Evolutionary conservation across 2,329 filamentous ascomycete genomes (phyloP).

Genomic region (Aureobasidium lini): DNA sequence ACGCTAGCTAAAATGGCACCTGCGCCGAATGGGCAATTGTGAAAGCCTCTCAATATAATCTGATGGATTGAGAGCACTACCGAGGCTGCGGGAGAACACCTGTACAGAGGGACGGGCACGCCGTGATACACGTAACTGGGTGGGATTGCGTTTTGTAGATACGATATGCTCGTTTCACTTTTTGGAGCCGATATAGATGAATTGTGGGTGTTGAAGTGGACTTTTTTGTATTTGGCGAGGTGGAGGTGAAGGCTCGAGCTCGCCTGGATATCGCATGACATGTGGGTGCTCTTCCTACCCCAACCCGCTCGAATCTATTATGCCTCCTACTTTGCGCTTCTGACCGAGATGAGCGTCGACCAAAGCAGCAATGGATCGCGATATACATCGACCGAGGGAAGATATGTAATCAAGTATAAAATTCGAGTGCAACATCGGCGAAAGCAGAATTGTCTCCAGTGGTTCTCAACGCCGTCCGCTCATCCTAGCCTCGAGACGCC

Average conservation of each 20-base stretch:
- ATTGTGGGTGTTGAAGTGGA: background rate
- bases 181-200: background rate
- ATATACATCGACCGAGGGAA: background rate
- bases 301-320: slow-evolving; percentile 6
- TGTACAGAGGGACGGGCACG: background rate
- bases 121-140: background rate
- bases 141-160: background rate
- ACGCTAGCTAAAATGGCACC: slow-evolving; percentile 8
- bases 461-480: background rate
- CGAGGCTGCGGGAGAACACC: background rate
- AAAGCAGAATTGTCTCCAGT: background rate
- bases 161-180: slow-evolving; percentile 1
- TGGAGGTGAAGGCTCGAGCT: slow-evolving; percentile 6
- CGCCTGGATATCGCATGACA: slow-evolving; percentile 2
- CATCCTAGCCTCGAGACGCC: slow-evolving; percentile 2
- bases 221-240: slow-evolving; percentile 3
- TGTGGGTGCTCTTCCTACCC: slow-evolving; percentile 1
- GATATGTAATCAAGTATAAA: background rate
- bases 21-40: slow-evolving; percentile 4
- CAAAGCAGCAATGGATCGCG: slow-evolving; percentile 1
- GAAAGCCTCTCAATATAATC: slow-evolving; percentile 10
- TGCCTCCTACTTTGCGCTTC: background rate
- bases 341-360: slow-evolving; percentile 1
- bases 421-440: background rate
- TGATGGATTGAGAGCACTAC: background rate